Base-by-base conservation (phyloP, 352 stramenopile genomes). In the Blastocystis sp. region DNA sequence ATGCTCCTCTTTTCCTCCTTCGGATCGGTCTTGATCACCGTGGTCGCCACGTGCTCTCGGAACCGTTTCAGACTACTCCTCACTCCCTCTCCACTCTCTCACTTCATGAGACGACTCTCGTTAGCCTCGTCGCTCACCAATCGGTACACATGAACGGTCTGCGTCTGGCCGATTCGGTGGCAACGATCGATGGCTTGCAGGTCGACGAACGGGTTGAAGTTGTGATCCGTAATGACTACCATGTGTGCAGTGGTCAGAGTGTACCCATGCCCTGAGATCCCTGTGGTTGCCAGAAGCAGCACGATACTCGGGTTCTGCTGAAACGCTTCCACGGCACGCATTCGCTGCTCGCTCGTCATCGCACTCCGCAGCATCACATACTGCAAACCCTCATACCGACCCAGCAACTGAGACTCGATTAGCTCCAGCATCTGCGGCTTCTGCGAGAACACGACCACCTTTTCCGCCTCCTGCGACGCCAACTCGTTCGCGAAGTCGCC, bases 151-250 rank as follows among this genome's bases (percentile, higher is more conserved):
- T 93, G 78, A 55, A 98, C 95, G 55, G 93, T 91, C 45, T 93
- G 92, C 0, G 91, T 92, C 91, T 97, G 94, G 1, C 95, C 95
- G 10, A 97, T 91, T 0, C 95, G 94, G 74, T 97, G 95, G 39
- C 96, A 94, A 62, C 95, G 93, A 92, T 98, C 95, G 62, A 98
- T 95, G 0, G 96, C 96, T 91, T 98, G 96, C 35, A 95, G 92
- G 80, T 98, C 95, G 10, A 97, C 93, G 76, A 94, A 94, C 16
- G 94, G 93, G 91, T 98, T 98, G 55, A 67, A 85, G 74, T 85
- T 85, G 37, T 85, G 74, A 41, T 85, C 74, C 37, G 70, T n/a
- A 41, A 85, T 13, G 50, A 85, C 70, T 26, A 85, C 74, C 19
- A 31, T 41, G 3, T 45, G 51, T 6, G 74, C 74, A 29, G 74